Evolutionary conservation across 2,329 filamentous ascomycete species (phyloP).

Genomic region (Cladosporium halotolerans): DNA sequence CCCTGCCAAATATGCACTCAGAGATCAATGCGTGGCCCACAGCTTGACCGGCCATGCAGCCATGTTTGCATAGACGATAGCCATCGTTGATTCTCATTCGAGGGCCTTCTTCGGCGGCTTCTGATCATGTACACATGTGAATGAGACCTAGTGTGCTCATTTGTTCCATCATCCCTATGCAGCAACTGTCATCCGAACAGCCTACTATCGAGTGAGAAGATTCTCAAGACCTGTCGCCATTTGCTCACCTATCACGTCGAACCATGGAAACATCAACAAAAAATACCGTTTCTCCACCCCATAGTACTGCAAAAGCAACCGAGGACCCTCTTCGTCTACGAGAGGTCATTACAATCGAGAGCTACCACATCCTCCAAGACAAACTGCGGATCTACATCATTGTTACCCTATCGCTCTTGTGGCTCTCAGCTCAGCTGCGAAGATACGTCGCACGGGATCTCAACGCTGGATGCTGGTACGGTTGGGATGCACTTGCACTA

Average conservation of each 20-base stretch:
- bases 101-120: neutral
- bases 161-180: neutral
- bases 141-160: neutral
- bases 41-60: neutral
- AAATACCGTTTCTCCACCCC: neutral
- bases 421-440: neutral
- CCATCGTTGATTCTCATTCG: neutral
- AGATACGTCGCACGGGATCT: neutral
- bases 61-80: neutral
- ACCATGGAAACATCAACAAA: neutral
- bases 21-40: neutral
- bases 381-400: neutral
- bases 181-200: neutral
- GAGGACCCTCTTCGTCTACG: neutral
- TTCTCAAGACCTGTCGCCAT: neutral
- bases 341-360: neutral
- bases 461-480: slow-evolving; percentile 1
- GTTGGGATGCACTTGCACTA: neutral
- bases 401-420: neutral
- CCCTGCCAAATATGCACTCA: too few species aligned
- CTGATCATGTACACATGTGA: neutral
- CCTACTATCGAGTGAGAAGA: neutral
- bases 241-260: neutral
- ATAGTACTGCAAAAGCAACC: neutral
- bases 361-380: neutral